Base-by-base conservation (phyloP, 2,329 filamentous ascomycete species). In the Chaetomium globosum region DNA sequence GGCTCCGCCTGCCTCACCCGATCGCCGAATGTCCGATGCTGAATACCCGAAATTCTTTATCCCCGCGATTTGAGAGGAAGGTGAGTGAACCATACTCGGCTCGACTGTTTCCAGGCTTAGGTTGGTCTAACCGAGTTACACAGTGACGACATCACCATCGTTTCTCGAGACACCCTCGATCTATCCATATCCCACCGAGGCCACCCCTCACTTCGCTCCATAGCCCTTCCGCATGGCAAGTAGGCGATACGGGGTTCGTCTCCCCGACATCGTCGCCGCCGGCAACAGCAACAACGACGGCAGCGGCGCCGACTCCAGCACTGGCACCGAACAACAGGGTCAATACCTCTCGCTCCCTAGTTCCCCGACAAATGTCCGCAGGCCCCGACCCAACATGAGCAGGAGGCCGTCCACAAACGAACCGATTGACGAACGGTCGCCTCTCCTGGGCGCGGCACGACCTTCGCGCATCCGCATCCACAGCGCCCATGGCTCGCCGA, bases 371-470 rank as follows among this genome's bases (percentile, higher is more conserved):
- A 65, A 64, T 46, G 53, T 63, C 53, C 73, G 74, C 56, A 71
- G 74, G 13, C 73, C 61, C 28, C 68, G 63, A 48, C 62, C 70
- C 55, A 58, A 56, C 61, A 62, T 67, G 67, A 70, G 71, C 61
- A 62, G 71, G 59, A 39, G 70, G 58, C 46, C 63, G 10, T 68
- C 69, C 48, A 67, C 61, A 48, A 31, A 66, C 9, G 72, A 72
- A n/a, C 53, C 59, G 21, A 69, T 73, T 6, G 75, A 77, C 68
- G 75, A 77, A 69, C 71, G 74, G 21, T 71, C 74, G 13, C 63
- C 72, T 16, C 71, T 77, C 8, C 68, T 76, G 19, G 66, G 66
- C 21, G 67, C 66, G 21, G 63, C 72, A 16, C 63, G 67, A 28
- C 64, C 65, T 12, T 67, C 72, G 16, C 72, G 71, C n/a, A 66